Conservation (phyloP, 2,329 filamentous ascomycete genomes). For the Verticillium dahliae region DNA sequence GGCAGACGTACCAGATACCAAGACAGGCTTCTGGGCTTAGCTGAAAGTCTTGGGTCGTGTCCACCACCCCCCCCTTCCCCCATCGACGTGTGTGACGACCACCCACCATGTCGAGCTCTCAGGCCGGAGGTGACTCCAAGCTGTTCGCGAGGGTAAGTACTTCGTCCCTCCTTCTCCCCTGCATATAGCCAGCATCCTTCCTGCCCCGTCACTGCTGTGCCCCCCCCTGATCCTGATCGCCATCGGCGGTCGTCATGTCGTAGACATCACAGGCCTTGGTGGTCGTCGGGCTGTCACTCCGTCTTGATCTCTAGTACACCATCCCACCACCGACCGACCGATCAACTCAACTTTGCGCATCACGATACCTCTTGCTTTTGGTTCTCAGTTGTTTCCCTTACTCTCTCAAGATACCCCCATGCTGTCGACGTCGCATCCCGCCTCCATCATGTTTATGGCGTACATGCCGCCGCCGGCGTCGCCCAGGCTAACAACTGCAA, state of each 20-base stretch:
- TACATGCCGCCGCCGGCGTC: constrained; percentile 40
- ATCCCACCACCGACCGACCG: not conserved
- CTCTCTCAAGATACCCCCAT: not conserved
- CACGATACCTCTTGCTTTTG: too few species aligned
- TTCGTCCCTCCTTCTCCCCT: constrained; percentile 1
- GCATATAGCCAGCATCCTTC: constrained; percentile 1
- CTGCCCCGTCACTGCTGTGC: not conserved
- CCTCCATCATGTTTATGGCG: constrained; percentile 44
- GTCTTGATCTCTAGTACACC: not conserved
- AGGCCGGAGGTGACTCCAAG: constrained; percentile 89
- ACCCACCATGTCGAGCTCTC: constrained; percentile 46
- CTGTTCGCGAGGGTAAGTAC: constrained; percentile 88
- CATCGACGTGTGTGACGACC: not conserved
- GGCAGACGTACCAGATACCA: not conserved
- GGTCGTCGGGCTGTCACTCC: not conserved
- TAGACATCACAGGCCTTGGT: not conserved
- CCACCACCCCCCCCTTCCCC: too few species aligned
- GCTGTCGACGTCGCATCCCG: not conserved
- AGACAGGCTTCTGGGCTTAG: not conserved
- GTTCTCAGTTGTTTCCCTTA: not conserved
- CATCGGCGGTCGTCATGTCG: not conserved
- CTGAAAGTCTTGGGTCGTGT: not conserved
- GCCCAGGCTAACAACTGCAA: constrained; percentile 49
- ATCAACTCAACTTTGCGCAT: too few species aligned
- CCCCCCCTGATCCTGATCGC: not conserved